Conservation (phyloP, 352 stramenopile species). For the Aphanomyces astaci region DNA sequence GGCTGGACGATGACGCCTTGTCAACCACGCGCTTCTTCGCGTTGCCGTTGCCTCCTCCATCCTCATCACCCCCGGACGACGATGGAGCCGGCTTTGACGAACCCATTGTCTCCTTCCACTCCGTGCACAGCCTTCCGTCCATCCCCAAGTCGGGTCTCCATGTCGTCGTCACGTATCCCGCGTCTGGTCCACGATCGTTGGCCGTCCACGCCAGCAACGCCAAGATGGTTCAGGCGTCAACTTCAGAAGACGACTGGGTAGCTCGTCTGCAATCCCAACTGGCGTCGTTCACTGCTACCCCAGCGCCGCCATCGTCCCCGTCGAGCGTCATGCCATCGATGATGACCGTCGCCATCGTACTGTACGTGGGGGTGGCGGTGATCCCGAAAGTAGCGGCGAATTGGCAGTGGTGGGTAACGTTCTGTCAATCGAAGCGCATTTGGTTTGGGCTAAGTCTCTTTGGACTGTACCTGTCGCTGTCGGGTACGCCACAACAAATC, state of each 20-base stretch:
- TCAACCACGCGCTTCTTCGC: slow-evolving; percentile 9
- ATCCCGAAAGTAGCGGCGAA: neutral
- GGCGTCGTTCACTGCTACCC: neutral
- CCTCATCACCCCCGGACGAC: neutral
- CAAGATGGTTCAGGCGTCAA: neutral
- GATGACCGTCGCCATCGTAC: neutral
- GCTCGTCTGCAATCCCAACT: neutral
- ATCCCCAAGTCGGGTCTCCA: slow-evolving; percentile 5
- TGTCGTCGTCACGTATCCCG: slow-evolving; percentile 1
- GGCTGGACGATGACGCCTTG: neutral
- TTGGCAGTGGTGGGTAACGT: neutral
- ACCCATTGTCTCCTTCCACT: neutral
- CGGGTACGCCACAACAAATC: neutral
- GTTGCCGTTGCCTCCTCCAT: neutral
- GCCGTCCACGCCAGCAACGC: neutral
- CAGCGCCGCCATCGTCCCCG: too few species aligned
- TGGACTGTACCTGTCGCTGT: slow-evolving; percentile 19
- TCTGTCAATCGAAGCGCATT: neutral
- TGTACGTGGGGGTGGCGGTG: neutral
- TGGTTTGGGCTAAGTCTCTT: slow-evolving; percentile 7
- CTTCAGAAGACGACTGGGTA: neutral
- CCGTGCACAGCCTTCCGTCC: neutral
- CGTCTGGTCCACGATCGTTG: neutral
- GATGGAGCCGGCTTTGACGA: neutral
- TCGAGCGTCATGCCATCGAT: neutral